phyloP scores from a whole-genome alignment of 139 green algal species.

The Marvania coccoides region DNA sequence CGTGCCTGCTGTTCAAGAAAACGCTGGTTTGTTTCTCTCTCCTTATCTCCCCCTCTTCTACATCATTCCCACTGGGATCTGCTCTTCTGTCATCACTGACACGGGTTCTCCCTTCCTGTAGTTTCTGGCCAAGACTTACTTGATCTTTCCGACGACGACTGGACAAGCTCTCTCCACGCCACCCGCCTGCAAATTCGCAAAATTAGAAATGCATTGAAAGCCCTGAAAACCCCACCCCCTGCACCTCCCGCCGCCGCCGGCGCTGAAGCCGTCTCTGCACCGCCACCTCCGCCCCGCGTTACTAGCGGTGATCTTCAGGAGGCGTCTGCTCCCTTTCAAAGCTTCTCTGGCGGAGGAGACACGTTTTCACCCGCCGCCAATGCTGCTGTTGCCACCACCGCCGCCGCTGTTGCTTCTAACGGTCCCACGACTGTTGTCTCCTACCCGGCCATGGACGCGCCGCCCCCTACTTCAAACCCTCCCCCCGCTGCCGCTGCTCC shows the following conservation, averaged over 20 bases:
- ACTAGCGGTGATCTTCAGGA: no score
- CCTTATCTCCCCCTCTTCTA: not conserved
- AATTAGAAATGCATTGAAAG: not conserved
- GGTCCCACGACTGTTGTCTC: no score
- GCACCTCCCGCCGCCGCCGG: no score
- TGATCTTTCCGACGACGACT: not conserved
- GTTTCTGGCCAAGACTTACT: not conserved
- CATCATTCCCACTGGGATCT: no score
- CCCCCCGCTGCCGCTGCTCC: not conserved
- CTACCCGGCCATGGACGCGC: not conserved
- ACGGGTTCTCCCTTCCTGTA: not conserved
- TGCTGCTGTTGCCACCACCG: not conserved
- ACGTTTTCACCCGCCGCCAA: not conserved
- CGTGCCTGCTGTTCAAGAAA: not conserved
- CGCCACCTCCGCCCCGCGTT: no score
- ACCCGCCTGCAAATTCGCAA: slow-evolving; percentile 2
- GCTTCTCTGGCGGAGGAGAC: not conserved
- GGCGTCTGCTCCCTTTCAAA: no score
- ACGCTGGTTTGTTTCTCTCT: not conserved
- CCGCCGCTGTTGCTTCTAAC: not conserved
- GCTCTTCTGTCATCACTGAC: no score
- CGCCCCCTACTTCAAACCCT: not conserved
- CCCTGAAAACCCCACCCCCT: not conserved
- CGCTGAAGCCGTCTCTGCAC: no score
- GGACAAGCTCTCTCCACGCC: not conserved